Evolutionary conservation across 805 yeast genomes (phyloP).

Genomic region (Zygoascus flipseniorum): DNA sequence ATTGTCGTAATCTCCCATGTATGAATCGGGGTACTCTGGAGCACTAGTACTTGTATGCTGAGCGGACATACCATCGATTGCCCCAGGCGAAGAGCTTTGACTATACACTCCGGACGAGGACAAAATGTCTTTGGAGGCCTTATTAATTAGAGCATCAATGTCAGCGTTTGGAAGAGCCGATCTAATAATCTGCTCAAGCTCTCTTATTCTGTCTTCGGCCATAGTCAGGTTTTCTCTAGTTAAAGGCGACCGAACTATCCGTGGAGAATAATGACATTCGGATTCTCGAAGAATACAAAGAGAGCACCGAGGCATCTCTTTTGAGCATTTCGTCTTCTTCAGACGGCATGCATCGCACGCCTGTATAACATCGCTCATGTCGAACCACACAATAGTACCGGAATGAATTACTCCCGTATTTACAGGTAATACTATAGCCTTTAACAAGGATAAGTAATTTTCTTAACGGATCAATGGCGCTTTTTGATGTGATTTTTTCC

Average conservation of each 20-base stretch:
- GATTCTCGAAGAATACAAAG: conserved; percentile 66
- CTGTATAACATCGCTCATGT: neutral
- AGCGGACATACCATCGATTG: neutral
- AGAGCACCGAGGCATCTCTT: conserved; percentile 65
- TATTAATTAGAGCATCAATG: conserved; percentile 32
- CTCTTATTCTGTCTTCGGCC: conserved; percentile 52
- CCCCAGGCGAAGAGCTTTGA: neutral
- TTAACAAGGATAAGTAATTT: too few species aligned
- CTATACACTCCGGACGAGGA: neutral
- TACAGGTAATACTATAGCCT: too few species aligned
- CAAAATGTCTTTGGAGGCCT: conserved; percentile 1
- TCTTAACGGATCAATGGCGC: too few species aligned
- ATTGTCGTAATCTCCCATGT: too few species aligned
- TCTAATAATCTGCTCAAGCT: conserved; percentile 37
- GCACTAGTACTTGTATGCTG: neutral
- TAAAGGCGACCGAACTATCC: conserved; percentile 68
- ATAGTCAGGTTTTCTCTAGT: conserved; percentile 70
- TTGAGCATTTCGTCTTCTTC: conserved; percentile 43
- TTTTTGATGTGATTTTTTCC: too few species aligned
- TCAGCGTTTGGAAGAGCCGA: conserved; percentile 40
- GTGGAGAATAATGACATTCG: conserved; percentile 76
- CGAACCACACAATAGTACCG: too few species aligned
- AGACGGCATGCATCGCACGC: neutral
- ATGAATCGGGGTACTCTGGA: neutral
- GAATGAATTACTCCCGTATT: too few species aligned